These are phyloP conservation scores for Wickerhamiella siamensis DNA, from an alignment of 805 yeast genomes.

Conservation along the genomic window DNA sequence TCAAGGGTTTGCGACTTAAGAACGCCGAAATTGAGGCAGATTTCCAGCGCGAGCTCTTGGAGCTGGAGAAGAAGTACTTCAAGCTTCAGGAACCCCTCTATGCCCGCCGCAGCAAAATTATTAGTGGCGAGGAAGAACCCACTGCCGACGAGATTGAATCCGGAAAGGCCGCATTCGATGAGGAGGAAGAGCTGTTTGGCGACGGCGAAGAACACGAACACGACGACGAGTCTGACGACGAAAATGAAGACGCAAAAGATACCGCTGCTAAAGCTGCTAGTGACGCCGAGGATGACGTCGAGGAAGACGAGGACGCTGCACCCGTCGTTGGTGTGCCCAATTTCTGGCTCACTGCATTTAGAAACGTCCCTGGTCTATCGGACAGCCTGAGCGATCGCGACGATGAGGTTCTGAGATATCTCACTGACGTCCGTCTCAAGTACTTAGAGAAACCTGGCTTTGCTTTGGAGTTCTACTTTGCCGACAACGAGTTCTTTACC, in stretches of 20 bases:
- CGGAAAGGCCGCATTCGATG: conserved; percentile 59
- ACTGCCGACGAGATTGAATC: conserved; percentile 58
- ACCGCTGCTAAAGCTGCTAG: conserved; percentile 28
- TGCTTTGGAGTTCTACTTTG: conserved; percentile 69
- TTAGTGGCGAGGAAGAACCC: conserved; percentile 65
- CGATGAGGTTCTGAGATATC: conserved; percentile 57
- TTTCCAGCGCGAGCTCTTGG: conserved; percentile 78
- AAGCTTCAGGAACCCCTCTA: conserved; percentile 62
- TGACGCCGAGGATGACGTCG: conserved; percentile 33
- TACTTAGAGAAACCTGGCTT: conserved; percentile 78
- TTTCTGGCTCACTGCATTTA: conserved; percentile 93
- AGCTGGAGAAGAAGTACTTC: conserved; percentile 68
- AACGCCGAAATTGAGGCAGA: conserved; percentile 78
- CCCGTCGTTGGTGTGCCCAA: conserved; percentile 66
- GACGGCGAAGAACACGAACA: conserved; percentile 33
- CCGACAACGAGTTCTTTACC: conserved; percentile 59
- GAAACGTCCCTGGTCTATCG: conserved; percentile 64
- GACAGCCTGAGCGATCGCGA: conserved; percentile 85
- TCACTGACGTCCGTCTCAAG: conserved; percentile 60
- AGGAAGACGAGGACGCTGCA: conserved; percentile 26
- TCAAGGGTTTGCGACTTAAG: conserved; percentile 66
- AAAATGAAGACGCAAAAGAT: conserved; percentile 20
- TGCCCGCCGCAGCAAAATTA: conserved; percentile 54
- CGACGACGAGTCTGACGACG: conserved; percentile 28
- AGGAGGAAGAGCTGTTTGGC: conserved; percentile 32